A percentile compares a stretch with the other conserved stretches of the same genome.
Evolutionary conservation across 1,139 yeast species (phyloP).

Genomic region (Geotrichum citri-aurantii): DNA sequence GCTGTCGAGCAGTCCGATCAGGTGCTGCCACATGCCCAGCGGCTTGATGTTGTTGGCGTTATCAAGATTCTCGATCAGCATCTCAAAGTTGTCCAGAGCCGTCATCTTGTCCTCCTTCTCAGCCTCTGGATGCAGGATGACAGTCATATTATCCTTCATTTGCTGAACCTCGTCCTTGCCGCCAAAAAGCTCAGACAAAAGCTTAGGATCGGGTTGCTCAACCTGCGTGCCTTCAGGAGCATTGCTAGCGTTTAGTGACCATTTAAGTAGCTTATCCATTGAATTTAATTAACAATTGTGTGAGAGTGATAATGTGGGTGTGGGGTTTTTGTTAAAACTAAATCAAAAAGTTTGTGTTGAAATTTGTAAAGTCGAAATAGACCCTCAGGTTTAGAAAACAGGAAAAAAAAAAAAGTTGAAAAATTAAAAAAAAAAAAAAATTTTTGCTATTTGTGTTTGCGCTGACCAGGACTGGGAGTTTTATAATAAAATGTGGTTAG

Average conservation of each 20-base stretch:
- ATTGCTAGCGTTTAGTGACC: slow-evolving; percentile 61
- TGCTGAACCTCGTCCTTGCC: slow-evolving; percentile 79
- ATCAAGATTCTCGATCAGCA: slow-evolving; percentile 89
- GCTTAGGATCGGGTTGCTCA: slow-evolving; percentile 52
- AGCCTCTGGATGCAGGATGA: slow-evolving; percentile 59
- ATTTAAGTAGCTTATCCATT: slow-evolving; percentile 85
- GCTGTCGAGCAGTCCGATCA: slow-evolving; percentile 48
- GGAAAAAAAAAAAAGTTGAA: too few relatives aligned
- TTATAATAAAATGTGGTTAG: not conserved
- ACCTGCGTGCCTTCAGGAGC: slow-evolving; percentile 25
- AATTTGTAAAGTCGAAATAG: not conserved
- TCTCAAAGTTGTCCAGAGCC: slow-evolving; percentile 88
- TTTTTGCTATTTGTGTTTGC: not conserved
- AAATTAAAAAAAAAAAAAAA: not conserved
- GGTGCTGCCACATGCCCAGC: slow-evolving; percentile 70
- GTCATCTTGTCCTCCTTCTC: slow-evolving; percentile 48
- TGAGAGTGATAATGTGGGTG: not conserved
- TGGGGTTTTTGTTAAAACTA: too few relatives aligned
- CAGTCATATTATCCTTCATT: slow-evolving; percentile 68
- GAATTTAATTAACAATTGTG: slow-evolving; percentile 11
- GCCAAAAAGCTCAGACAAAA: slow-evolving; percentile 73
- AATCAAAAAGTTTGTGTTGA: not conserved
- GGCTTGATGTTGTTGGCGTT: slow-evolving; percentile 91
- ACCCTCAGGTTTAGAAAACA: too few relatives aligned
- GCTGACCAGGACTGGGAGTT: not conserved